Percentiles rank a stretch among this genome's conserved stretches.
phyloP scores from a whole-genome alignment of 2,329 filamentous ascomycete species.

The Fusarium sp. region DNA sequence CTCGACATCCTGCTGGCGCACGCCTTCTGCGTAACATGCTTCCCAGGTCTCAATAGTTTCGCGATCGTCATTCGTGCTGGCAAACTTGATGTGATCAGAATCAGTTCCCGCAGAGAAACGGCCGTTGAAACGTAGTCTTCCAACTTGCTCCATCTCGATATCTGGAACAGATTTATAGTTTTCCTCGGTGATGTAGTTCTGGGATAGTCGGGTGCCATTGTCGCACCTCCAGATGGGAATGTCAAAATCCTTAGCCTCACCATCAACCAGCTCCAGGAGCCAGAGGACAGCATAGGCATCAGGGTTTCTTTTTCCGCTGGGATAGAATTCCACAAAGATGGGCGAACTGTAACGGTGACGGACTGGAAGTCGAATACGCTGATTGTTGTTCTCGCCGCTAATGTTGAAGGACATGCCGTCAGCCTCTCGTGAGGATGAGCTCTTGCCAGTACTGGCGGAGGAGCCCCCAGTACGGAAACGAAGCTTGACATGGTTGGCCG shows the following conservation, averaged over 20 bases:
- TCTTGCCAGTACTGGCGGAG: constrained; percentile 74
- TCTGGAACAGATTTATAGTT: constrained; percentile 78
- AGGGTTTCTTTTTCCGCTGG: constrained; percentile 73
- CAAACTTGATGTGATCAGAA: constrained; percentile 83
- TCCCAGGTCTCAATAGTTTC: constrained; percentile 98
- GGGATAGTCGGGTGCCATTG: constrained; percentile 79
- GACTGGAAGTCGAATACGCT: constrained; percentile 80
- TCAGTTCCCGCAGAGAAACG: constrained; percentile 93
- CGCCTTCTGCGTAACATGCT: constrained; percentile 88
- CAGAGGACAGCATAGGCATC: constrained; percentile 85
- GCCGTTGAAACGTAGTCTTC: constrained; percentile 81
- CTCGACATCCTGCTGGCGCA: constrained; percentile 76
- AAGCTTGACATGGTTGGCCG: constrained; percentile 77
- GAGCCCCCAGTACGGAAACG: constrained; percentile 87
- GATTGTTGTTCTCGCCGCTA: constrained; percentile 54
- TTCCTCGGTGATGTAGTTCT: constrained; percentile 90
- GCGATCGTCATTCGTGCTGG: constrained; percentile 86
- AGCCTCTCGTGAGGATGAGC: constrained; percentile 70
- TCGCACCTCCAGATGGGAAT: constrained; percentile 92
- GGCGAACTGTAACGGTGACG: constrained; percentile 91
- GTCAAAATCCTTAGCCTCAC: constrained; percentile 80
- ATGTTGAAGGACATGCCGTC: constrained; percentile 64
- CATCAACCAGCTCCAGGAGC: constrained; percentile 87
- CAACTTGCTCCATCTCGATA: constrained; percentile 81
- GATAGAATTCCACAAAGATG: constrained; percentile 87